phyloP scores from a whole-genome alignment of 306 rosid genomes.

The Hylodesmum podocarpum region DNA sequence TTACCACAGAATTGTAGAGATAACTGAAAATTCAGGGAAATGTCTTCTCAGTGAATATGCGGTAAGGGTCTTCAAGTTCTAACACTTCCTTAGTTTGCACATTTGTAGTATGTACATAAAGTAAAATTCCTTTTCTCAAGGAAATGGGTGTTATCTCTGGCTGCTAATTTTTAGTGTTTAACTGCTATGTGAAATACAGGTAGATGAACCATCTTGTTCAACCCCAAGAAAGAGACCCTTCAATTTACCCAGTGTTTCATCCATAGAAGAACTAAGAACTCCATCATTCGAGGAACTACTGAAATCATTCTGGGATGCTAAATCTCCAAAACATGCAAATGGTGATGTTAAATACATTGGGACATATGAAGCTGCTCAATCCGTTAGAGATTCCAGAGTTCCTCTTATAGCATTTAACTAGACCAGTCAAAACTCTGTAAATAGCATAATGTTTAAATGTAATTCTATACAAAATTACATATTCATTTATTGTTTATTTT shows the following conservation, averaged over 20 bases:
- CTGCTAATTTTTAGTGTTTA: slow-evolving; percentile 3
- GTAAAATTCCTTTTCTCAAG: not conserved
- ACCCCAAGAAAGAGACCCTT: slow-evolving; percentile 87
- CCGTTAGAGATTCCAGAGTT: slow-evolving; percentile 89
- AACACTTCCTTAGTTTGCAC: not conserved
- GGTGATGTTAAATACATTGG: slow-evolving; percentile 78
- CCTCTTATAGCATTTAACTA: slow-evolving; percentile 96
- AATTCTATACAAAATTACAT: slow-evolving; percentile 36
- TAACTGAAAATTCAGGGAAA: slow-evolving; percentile 86
- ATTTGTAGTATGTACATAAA: not conserved
- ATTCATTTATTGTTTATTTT: slow-evolving; percentile 42
- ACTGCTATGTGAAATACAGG: slow-evolving; percentile 44
- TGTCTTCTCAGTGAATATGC: slow-evolving; percentile 77
- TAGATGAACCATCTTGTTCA: slow-evolving; percentile 97
- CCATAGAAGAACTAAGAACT: slow-evolving; percentile 90
- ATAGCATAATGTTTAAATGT: slow-evolving; percentile 55
- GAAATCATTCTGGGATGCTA: slow-evolving; percentile 83
- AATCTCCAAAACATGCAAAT: slow-evolving; percentile 65
- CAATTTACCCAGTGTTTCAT: slow-evolving; percentile 77
- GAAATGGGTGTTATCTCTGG: not conserved
- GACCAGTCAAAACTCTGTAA: slow-evolving; percentile 52
- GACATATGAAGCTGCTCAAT: slow-evolving; percentile 72
- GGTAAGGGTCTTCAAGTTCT: slow-evolving; percentile 46
- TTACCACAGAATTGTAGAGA: slow-evolving; percentile 83
- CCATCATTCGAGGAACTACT: slow-evolving; percentile 91